phyloP scores from a whole-genome alignment of 2,329 filamentous ascomycete species.

The Ascochyta pisi region DNA sequence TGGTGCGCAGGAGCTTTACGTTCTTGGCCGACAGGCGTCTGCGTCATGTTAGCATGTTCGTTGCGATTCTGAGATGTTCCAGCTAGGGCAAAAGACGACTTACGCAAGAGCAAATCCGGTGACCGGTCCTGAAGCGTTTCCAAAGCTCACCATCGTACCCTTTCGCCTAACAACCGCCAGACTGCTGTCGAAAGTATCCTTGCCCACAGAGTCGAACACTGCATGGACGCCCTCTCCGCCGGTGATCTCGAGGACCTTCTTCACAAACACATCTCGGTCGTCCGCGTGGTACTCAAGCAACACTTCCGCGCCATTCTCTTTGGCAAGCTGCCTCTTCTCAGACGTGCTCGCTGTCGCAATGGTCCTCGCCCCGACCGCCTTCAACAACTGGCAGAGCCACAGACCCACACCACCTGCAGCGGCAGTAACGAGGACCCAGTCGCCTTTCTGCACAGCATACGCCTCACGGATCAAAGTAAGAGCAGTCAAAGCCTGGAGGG shows the following conservation, averaged over 20 bases:
- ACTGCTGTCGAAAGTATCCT: slow-evolving; percentile 80
- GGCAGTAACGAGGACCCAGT: slow-evolving; percentile 85
- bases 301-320: slow-evolving; percentile 72
- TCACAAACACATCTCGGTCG: slow-evolving; percentile 48
- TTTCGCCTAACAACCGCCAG: slow-evolving; percentile 77
- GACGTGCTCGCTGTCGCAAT: slow-evolving; percentile 79
- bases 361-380: slow-evolving; percentile 73
- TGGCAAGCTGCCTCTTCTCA: slow-evolving; percentile 76
- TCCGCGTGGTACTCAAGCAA: slow-evolving; percentile 72
- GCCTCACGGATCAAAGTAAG: slow-evolving; percentile 80
- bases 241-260: slow-evolving; percentile 72
- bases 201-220: slow-evolving; percentile 87
- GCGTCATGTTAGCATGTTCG: neutral
- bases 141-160: slow-evolving; percentile 79
- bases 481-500: slow-evolving; percentile 85
- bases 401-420: slow-evolving; percentile 79
- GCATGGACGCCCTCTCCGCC: slow-evolving; percentile 74
- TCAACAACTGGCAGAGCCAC: slow-evolving; percentile 77
- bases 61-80: neutral
- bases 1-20: slow-evolving; percentile 76
- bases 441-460: slow-evolving; percentile 72
- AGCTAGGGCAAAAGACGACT: slow-evolving; percentile 50
- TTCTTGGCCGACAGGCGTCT: slow-evolving; percentile 74
- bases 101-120: slow-evolving; percentile 69
- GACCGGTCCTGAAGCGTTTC: slow-evolving; percentile 81